Conservation (phyloP, 169 alveolate genomes). For the Plasmodium gonderi region DNA sequence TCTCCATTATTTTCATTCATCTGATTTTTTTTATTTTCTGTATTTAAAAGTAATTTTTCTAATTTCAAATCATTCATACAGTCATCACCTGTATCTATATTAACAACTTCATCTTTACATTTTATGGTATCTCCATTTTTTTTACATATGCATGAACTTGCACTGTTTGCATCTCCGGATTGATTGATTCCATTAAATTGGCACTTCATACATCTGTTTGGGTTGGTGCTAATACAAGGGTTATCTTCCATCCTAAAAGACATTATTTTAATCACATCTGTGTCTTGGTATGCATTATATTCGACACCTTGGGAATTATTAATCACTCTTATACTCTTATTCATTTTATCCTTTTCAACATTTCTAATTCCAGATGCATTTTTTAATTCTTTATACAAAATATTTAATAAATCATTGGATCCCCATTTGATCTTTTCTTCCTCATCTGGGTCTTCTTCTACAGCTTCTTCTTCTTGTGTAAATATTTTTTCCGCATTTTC, state of each 20-base stretch:
- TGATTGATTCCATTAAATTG: not conserved
- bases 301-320: not conserved
- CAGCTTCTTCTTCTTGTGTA: not conserved
- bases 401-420: not conserved
- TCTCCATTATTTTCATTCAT: not conserved
- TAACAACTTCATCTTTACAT: slow-evolving; percentile 4
- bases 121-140: not conserved
- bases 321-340: not conserved
- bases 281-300: not conserved
- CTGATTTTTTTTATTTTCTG: not conserved
- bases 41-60: not conserved
- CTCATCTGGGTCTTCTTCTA: not conserved
- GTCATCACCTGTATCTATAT: not conserved
- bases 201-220: not conserved
- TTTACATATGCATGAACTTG: not conserved
- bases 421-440: not conserved
- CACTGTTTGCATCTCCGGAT: too few relatives aligned
- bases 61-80: not conserved
- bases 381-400: slow-evolving; percentile 12
- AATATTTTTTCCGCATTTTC: not conserved
- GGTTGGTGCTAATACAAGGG: not conserved
- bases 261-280: not conserved
- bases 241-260: not conserved
- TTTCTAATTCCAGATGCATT: not conserved
- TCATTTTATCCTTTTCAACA: not conserved